phyloP scores from a whole-genome alignment of 768 basidiomycete species.

The Mycena haematopus region DNA sequence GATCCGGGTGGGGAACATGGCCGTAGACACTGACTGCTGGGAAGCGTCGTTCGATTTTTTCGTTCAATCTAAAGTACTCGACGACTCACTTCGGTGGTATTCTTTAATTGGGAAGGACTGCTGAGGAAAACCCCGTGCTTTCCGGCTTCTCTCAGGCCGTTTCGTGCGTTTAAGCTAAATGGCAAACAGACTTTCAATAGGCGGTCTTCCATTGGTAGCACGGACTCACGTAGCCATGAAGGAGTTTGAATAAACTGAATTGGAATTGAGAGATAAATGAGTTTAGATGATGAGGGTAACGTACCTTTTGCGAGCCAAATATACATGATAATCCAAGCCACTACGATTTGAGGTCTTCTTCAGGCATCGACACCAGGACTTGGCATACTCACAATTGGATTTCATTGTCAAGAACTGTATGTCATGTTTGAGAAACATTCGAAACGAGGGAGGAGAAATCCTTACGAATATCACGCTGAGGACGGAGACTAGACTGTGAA shows the following conservation, averaged over 20 bases:
- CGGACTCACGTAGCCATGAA: background rate
- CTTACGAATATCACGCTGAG: background rate
- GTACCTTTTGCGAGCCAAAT: background rate
- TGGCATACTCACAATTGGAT: background rate
- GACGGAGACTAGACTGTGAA: background rate
- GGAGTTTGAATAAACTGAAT: background rate
- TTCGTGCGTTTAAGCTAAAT: background rate
- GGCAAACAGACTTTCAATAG: background rate
- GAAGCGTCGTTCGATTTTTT: background rate
- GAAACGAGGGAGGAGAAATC: background rate
- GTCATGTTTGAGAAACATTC: background rate
- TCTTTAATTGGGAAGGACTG: background rate
- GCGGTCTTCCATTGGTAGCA: background rate
- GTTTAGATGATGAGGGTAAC: background rate
- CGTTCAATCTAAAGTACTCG: background rate
- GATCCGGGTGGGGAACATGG: background rate
- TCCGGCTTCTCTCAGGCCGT: background rate
- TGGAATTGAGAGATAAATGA: background rate
- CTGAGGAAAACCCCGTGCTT: background rate
- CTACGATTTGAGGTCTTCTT: background rate
- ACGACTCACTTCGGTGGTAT: background rate
- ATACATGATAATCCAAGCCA: background rate
- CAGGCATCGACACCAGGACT: background rate
- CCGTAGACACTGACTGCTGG: background rate
- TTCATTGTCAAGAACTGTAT: background rate